A percentile compares a stretch with the other conserved stretches of the same genome.
These are phyloP conservation scores for Nothomitra cinnamomea DNA, from an alignment of 2,329 filamentous ascomycete genomes.

Conservation along the genomic window DNA sequence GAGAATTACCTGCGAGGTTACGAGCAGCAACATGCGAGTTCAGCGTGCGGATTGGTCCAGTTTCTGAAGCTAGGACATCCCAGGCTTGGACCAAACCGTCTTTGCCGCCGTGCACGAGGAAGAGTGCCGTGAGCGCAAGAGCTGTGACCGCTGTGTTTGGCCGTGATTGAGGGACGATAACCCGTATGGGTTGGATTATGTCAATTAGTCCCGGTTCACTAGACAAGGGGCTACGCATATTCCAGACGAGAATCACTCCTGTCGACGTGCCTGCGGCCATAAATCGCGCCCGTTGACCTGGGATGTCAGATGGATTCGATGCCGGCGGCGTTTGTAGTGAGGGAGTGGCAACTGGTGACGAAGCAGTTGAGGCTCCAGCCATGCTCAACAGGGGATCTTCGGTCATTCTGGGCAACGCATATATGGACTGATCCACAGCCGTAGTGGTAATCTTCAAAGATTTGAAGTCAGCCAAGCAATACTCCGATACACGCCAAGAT, in stretches of 20 bases:
- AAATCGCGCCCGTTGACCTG: conserved; percentile 68
- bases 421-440: conserved; percentile 57
- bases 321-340: conserved; percentile 29
- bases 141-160: conserved; percentile 71
- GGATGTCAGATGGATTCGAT: conserved; percentile 43
- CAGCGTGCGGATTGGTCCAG: conserved; percentile 65
- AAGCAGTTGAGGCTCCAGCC: conserved; percentile 35
- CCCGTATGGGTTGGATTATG: conserved; percentile 51
- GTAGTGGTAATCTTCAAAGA: conserved; percentile 48
- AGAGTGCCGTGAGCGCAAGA: conserved; percentile 67
- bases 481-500: conserved; percentile 44
- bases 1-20: conserved; percentile 43
- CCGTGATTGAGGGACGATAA: conserved; percentile 81
- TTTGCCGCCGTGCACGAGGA: conserved; percentile 82
- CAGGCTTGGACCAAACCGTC: conserved; percentile 92
- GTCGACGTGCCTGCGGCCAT: conserved; percentile 64
- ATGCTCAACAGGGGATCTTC: conserved; percentile 62
- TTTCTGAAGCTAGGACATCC: conserved; percentile 77
- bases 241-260: conserved; percentile 70
- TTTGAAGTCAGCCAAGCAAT: conserved; percentile 43
- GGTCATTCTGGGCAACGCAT: conserved; percentile 49
- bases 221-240: conserved; percentile 51
- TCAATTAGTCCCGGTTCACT: conserved; percentile 37
- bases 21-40: conserved; percentile 72
- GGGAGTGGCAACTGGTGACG: conserved; percentile 36